Percentiles rank a stretch among this genome's conserved stretches.
These are phyloP conservation scores for Termitomyces titanicus DNA, from an alignment of 768 basidiomycete species.

Conservation along the genomic window DNA sequence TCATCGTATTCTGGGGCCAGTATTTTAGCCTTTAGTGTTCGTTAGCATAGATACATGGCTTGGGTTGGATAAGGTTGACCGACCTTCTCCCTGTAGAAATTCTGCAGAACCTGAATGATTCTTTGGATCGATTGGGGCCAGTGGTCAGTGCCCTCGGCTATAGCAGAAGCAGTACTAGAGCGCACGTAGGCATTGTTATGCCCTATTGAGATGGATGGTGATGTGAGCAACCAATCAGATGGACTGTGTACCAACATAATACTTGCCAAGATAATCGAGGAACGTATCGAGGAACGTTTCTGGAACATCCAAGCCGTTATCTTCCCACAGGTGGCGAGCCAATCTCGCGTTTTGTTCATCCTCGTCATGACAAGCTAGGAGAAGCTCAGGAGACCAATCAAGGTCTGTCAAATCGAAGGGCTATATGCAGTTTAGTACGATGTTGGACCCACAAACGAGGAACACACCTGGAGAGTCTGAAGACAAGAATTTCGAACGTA, in stretches of 20 bases:
- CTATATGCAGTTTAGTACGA: constrained; percentile 31
- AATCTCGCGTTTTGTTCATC: constrained; percentile 84
- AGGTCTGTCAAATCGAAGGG: constrained; percentile 92
- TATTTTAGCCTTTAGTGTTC: constrained; percentile 62
- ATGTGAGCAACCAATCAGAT: no score
- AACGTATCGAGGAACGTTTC: constrained; percentile 60
- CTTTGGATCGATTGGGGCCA: constrained; percentile 55
- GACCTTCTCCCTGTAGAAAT: constrained; percentile 83
- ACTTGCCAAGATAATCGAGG: constrained; percentile 64
- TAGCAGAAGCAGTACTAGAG: constrained; percentile 60
- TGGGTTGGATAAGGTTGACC: neutral
- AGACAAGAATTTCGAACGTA: constrained; percentile 86
- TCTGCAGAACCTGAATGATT: constrained; percentile 54
- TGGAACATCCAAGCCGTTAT: constrained; percentile 88
- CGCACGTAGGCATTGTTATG: constrained; percentile 84
- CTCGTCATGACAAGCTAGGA: constrained; percentile 84
- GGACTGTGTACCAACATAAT: neutral
- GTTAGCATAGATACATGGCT: neutral
- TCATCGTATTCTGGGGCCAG: constrained; percentile 90
- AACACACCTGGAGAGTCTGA: constrained; percentile 79
- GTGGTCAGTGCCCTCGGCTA: constrained; percentile 73
- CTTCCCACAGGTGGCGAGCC: constrained; percentile 86
- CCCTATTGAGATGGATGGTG: constrained; percentile 37
- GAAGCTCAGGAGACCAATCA: constrained; percentile 88
- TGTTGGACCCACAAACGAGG: neutral